Evolutionary conservation across 306 rosid genomes (phyloP).

Genomic region (Hylodesmum podocarpum): DNA sequence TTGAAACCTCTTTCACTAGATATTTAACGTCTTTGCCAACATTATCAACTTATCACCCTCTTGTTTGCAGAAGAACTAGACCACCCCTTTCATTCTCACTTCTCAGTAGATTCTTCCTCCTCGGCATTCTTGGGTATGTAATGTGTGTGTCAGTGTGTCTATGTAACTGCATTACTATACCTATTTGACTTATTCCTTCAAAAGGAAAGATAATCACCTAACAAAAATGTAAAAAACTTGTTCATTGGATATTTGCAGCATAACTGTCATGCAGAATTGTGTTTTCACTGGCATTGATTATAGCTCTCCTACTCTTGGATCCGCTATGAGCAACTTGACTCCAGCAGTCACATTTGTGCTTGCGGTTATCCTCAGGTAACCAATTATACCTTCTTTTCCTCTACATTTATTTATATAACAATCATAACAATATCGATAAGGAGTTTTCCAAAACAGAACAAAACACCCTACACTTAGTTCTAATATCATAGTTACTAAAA

Average conservation of each 20-base stretch:
- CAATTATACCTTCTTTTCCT: not conserved
- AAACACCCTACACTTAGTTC: not conserved
- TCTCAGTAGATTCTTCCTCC: constrained; percentile 46
- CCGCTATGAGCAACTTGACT: constrained; percentile 52
- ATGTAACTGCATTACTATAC: not conserved
- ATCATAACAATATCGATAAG: not conserved
- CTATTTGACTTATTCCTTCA: too few species aligned
- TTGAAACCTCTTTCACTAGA: not conserved
- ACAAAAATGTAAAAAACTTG: not conserved
- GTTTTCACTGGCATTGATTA: constrained; percentile 47
- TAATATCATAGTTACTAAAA: too few species aligned
- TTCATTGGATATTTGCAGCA: constrained; percentile 35
- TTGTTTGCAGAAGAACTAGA: constrained; percentile 12
- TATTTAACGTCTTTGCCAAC: too few species aligned
- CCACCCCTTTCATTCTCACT: constrained; percentile 41
- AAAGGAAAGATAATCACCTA: too few species aligned
- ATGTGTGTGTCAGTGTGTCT: too few species aligned
- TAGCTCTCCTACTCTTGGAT: constrained; percentile 53
- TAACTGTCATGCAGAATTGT: constrained; percentile 53
- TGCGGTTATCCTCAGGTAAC: constrained; percentile 40
- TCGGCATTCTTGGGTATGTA: constrained; percentile 49
- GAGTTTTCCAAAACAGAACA: not conserved
- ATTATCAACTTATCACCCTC: not conserved
- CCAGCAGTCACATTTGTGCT: constrained; percentile 50
- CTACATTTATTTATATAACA: not conserved